Percentiles rank a stretch among this genome's conserved stretches.
Evolutionary conservation across 495 filamentous ascomycete species (phyloP).

Genomic region (Xylaria nigripes): DNA sequence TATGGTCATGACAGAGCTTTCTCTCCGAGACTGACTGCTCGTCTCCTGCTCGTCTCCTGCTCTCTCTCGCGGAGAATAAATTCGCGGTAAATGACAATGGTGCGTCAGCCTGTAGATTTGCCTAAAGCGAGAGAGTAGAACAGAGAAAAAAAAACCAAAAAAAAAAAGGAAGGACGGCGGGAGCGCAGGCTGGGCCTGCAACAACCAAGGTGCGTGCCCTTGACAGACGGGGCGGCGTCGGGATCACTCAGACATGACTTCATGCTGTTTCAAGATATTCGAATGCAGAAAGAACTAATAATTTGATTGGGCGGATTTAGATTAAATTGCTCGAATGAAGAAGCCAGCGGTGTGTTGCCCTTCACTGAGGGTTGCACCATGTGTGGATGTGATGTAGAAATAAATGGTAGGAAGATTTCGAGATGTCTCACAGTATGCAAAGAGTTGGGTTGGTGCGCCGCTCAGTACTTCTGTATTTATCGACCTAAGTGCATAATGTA

Average conservation of each 20-base stretch:
- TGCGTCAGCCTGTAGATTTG: not conserved
- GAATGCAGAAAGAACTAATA: not conserved
- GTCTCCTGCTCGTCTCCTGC: too few species aligned
- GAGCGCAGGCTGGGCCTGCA: too few species aligned
- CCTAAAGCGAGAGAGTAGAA: not conserved
- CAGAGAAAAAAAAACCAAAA: not conserved
- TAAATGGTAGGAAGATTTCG: not conserved
- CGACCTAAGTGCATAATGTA: not conserved
- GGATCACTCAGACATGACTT: slow-evolving; percentile 1
- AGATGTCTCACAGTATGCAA: not conserved
- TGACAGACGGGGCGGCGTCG: not conserved
- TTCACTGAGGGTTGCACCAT: not conserved
- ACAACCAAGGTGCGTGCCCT: not conserved
- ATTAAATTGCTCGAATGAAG: not conserved
- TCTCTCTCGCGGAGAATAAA: not conserved
- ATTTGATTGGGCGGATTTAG: slow-evolving; percentile 1
- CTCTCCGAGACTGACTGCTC: too few species aligned
- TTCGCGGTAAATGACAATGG: not conserved
- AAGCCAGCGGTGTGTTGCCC: slow-evolving; percentile 2
- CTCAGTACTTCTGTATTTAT: not conserved
- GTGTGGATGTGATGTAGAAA: not conserved
- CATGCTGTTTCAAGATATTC: slow-evolving; percentile 7
- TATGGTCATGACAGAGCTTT: not conserved
- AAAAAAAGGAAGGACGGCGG: not conserved
- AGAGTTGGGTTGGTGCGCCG: too few species aligned